Percentiles rank a stretch among this genome's conserved stretches.
phyloP scores from a whole-genome alignment of 169 alveolate genomes.

The Plasmodium reichenowi region DNA sequence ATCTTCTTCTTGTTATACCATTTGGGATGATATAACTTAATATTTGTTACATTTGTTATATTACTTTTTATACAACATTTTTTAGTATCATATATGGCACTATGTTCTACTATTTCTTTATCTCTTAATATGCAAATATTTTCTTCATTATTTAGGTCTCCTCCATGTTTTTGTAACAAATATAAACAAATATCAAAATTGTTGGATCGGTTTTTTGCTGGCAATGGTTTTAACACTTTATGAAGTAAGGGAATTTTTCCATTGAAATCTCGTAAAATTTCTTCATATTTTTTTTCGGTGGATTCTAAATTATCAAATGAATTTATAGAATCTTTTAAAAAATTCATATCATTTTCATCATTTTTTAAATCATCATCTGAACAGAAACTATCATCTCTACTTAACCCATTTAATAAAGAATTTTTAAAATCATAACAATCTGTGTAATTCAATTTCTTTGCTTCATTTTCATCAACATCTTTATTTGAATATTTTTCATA shows the following conservation, averaged over 20 bases:
- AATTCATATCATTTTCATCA: constrained; percentile 40
- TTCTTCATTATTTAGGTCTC: constrained; percentile 79
- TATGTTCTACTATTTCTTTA: constrained; percentile 77
- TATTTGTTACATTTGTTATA: constrained; percentile 77
- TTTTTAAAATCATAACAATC: constrained; percentile 76
- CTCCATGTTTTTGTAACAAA: constrained; percentile 78
- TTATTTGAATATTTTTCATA: constrained; percentile 62
- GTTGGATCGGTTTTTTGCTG: constrained; percentile 70
- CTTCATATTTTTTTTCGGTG: constrained; percentile 75
- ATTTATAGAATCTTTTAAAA: constrained; percentile 50
- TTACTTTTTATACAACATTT: constrained; percentile 66
- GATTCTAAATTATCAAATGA: constrained; percentile 77
- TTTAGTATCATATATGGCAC: constrained; percentile 75
- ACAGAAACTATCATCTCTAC: constrained; percentile 50
- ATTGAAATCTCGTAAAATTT: constrained; percentile 68
- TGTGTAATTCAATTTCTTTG: constrained; percentile 71
- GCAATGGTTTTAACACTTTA: constrained; percentile 68
- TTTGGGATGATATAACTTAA: constrained; percentile 79
- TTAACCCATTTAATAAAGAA: constrained; percentile 45
- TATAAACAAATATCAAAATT: constrained; percentile 77
- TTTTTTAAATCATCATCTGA: constrained; percentile 54
- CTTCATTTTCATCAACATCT: constrained; percentile 45
- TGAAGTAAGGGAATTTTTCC: constrained; percentile 78
- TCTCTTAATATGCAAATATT: constrained; percentile 78
- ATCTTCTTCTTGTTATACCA: constrained; percentile 84